These are phyloP conservation scores for Pterocarpus macrocarpus DNA, from an alignment of 306 rosid genomes.

Conservation along the genomic window DNA sequence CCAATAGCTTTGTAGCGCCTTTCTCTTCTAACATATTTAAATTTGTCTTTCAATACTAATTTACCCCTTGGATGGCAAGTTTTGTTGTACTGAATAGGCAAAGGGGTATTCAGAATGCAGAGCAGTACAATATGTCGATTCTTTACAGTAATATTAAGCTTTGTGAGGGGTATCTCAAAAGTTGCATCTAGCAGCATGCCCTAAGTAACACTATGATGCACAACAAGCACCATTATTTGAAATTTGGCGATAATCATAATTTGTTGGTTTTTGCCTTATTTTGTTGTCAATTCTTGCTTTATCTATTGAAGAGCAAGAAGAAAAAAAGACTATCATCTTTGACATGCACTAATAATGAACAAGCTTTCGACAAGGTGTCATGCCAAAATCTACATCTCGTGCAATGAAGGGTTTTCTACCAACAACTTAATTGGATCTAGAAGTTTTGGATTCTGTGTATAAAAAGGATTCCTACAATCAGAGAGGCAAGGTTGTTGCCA, in stretches of 20 bases:
- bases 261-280: background rate
- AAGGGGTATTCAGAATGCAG: too few relatives aligned
- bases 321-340: constrained; percentile 1
- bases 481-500: constrained; percentile 11
- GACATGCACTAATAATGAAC: background rate
- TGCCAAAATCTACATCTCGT: background rate
- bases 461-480: background rate
- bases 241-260: background rate
- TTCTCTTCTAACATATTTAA: background rate
- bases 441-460: background rate
- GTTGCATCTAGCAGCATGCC: background rate
- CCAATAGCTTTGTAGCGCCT: background rate
- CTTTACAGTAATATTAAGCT: background rate
- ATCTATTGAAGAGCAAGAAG: background rate
- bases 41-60: too few relatives aligned
- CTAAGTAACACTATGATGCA: background rate
- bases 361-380: background rate
- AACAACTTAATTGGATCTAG: constrained; percentile 44
- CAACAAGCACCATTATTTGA: background rate
- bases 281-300: background rate
- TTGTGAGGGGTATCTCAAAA: background rate
- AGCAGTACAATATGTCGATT: too few relatives aligned
- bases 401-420: constrained; percentile 29
- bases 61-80: too few relatives aligned
- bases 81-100: too few relatives aligned